phyloP scores from a whole-genome alignment of 1,284 basidiomycete species.

The Clitocybe nebularis region DNA sequence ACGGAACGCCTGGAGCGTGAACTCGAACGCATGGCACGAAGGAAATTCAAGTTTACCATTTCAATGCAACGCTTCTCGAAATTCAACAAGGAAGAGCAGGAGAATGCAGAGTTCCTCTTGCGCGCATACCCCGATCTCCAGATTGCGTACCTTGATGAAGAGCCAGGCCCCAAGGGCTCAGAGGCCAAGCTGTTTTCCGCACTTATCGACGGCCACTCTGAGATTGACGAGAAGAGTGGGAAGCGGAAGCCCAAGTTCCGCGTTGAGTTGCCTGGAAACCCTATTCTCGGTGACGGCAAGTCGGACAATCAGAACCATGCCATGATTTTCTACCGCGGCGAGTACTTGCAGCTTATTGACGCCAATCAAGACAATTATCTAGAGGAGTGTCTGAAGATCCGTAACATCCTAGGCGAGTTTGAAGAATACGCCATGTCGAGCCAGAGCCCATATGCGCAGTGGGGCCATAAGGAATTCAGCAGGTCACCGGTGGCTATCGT shows the following conservation, averaged over 20 bases:
- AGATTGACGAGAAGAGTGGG: constrained; percentile 85
- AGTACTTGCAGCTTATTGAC: constrained; percentile 98
- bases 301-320: constrained; percentile 99
- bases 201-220: constrained; percentile 96
- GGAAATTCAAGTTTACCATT: constrained; percentile 98
- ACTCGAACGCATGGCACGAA: constrained; percentile 93
- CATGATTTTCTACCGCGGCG: constrained; percentile 98
- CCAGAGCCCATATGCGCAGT: constrained; percentile 93
- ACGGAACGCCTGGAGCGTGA: constrained; percentile 96
- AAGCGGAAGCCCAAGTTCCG: constrained; percentile 97
- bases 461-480: constrained; percentile 88
- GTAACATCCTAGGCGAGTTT: constrained; percentile 96
- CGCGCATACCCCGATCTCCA: constrained; percentile 98
- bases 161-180: constrained; percentile 82
- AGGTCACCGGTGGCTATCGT: constrained; percentile 95
- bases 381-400: constrained; percentile 98
- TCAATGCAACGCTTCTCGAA: constrained; percentile 99
- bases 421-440: constrained; percentile 91
- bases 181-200: constrained; percentile 92
- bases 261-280: constrained; percentile 96
- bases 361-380: constrained; percentile 99
- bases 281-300: constrained; percentile 99
- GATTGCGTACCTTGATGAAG: constrained; percentile 98
- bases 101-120: constrained; percentile 97
- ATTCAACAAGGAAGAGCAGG: constrained; percentile 99